Percentiles rank a stretch among this genome's conserved stretches.
Evolutionary conservation across 352 stramenopile species (phyloP).

Genomic region (Globisporangium spiculum): DNA sequence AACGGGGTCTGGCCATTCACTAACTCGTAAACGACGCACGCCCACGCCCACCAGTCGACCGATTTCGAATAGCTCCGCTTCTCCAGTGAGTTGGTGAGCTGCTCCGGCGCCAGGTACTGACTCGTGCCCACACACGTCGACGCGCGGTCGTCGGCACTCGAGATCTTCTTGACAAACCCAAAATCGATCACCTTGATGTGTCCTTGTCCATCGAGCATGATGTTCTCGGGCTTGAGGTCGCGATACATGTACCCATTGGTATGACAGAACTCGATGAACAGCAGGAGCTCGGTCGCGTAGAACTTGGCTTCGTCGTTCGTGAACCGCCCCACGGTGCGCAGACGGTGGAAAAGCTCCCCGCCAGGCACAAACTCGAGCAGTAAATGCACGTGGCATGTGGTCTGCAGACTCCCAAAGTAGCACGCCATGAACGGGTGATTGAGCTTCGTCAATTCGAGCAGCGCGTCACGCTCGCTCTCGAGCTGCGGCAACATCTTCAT

Average conservation of each 20-base stretch:
- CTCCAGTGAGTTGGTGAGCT: slow-evolving; percentile 58
- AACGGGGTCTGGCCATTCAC: slow-evolving; percentile 71
- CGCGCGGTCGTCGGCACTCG: slow-evolving; percentile 33
- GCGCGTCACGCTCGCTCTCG: slow-evolving; percentile 47
- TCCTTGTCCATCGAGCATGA: slow-evolving; percentile 71
- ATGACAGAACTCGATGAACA: slow-evolving; percentile 59
- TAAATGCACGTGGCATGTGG: slow-evolving; percentile 54
- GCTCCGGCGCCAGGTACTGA: slow-evolving; percentile 73
- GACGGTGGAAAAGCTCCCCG: slow-evolving; percentile 60
- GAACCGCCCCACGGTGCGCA: slow-evolving; percentile 53
- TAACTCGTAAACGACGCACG: slow-evolving; percentile 81
- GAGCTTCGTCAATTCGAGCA: slow-evolving; percentile 37
- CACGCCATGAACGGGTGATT: slow-evolving; percentile 43
- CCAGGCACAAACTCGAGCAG: slow-evolving; percentile 68
- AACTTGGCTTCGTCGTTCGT: slow-evolving; percentile 74
- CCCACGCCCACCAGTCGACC: slow-evolving; percentile 86
- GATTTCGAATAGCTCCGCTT: slow-evolving; percentile 62
- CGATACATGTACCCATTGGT: slow-evolving; percentile 70
- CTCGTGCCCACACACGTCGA: slow-evolving; percentile 60
- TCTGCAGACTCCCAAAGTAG: slow-evolving; percentile 70
- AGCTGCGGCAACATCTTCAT: slow-evolving; percentile 60
- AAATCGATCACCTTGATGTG: slow-evolving; percentile 75
- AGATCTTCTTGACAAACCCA: slow-evolving; percentile 53
- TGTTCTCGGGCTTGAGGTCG: slow-evolving; percentile 90
- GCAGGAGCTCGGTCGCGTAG: slow-evolving; percentile 62